Conservation (phyloP, 2,329 filamentous ascomycete genomes). For the Ophiostoma sp. region DNA sequence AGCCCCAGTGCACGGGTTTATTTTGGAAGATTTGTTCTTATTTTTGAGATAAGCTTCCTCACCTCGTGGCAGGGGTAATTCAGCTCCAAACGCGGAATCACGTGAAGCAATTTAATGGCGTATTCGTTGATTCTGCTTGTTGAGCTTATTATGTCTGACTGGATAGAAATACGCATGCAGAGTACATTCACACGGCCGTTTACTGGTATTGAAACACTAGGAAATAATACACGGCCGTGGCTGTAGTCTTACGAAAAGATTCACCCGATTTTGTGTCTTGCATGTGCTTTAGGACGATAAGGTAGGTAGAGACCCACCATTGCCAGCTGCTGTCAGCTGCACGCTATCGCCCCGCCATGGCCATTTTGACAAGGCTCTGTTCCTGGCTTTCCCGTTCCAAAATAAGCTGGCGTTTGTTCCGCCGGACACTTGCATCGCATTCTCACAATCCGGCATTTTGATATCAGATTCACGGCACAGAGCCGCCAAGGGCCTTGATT, state of each 20-base stretch:
- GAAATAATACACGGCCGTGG: no score
- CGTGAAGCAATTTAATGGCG: not conserved
- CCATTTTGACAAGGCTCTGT: not conserved
- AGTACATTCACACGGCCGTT: no score
- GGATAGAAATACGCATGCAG: no score
- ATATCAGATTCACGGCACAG: not conserved
- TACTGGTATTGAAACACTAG: no score
- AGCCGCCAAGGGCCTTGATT: not conserved
- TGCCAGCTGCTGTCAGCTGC: constrained; percentile 26
- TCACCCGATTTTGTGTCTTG: not conserved
- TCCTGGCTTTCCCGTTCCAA: not conserved
- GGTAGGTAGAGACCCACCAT: not conserved
- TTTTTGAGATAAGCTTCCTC: not conserved
- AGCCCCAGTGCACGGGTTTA: not conserved
- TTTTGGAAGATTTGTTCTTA: not conserved
- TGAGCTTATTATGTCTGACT: no score
- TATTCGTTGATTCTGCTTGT: not conserved
- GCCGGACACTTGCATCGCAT: not conserved
- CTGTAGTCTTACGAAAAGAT: no score
- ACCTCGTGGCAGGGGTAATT: not conserved
- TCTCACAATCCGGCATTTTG: not conserved
- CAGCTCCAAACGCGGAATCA: not conserved
- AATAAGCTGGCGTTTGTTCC: not conserved
- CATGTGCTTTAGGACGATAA: not conserved
- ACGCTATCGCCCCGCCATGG: constrained; percentile 14